Evolutionary conservation across 345 rosid species (phyloP).

Genomic region (Linum usitatissimum): DNA sequence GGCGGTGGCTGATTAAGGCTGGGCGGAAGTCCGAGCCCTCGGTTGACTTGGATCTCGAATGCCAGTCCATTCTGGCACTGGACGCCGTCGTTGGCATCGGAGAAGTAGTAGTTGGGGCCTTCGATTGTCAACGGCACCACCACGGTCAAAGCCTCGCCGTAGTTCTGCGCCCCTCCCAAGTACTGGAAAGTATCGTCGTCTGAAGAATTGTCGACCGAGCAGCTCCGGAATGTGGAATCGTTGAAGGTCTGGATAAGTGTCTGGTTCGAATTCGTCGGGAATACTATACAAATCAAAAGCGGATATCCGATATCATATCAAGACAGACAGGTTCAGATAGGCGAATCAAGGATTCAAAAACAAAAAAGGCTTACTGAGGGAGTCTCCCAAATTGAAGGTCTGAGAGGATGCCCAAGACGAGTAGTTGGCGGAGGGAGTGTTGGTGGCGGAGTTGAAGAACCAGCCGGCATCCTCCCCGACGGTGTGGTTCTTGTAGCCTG

Average conservation of each 20-base stretch:
- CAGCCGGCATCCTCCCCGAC: constrained; percentile 45
- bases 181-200: constrained; percentile 32
- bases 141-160: constrained; percentile 26
- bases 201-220: constrained; percentile 33
- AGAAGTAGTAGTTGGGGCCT: constrained; percentile 49
- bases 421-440: constrained; percentile 37
- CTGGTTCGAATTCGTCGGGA: constrained; percentile 44
- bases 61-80: constrained; percentile 53
- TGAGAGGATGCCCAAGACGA: constrained; percentile 40
- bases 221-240: constrained; percentile 32
- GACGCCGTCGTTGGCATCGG: constrained; percentile 37
- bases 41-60: constrained; percentile 42
- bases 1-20: constrained; percentile 65
- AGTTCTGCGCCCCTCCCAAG: constrained; percentile 28
- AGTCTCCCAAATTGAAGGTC: constrained; percentile 55
- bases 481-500: constrained; percentile 39
- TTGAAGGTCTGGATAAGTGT: constrained; percentile 52
- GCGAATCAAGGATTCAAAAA: no score
- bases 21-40: constrained; percentile 52
- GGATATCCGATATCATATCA: background rate
- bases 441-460: constrained; percentile 40
- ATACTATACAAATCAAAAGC: constrained; percentile 21
- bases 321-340: no score
- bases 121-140: constrained; percentile 37
- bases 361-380: constrained; percentile 32